phyloP scores from a whole-genome alignment of 2,329 filamentous ascomycete genomes.

The Fonsecaea monophora region DNA sequence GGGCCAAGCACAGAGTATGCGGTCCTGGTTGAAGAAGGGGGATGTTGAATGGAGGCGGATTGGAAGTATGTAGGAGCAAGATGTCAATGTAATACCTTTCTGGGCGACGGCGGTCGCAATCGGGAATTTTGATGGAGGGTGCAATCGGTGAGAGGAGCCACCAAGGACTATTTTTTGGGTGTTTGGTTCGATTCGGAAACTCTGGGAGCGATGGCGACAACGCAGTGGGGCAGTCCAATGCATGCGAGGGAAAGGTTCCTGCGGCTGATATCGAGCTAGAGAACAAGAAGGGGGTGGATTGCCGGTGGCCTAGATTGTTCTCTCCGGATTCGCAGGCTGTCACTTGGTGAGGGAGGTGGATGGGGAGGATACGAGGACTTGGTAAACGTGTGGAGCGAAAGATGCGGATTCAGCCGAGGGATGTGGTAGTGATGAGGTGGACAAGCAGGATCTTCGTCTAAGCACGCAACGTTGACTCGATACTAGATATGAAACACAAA shows the following conservation, averaged over 20 bases:
- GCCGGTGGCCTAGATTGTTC: not conserved
- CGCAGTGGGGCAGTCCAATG: slow-evolving; percentile 3
- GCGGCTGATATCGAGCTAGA: slow-evolving; percentile 6
- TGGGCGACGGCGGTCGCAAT: slow-evolving; percentile 5
- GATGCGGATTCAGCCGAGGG: no score
- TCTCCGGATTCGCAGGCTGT: not conserved
- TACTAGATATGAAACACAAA: not conserved
- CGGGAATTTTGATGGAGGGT: slow-evolving; percentile 1
- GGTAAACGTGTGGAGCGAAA: slow-evolving; percentile 1
- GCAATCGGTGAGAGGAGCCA: not conserved
- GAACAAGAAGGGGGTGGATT: slow-evolving; percentile 1
- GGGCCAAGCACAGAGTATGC: slow-evolving; percentile 12
- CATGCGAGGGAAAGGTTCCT: slow-evolving; percentile 1
- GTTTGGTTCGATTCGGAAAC: not conserved
- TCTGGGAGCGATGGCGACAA: slow-evolving; percentile 10
- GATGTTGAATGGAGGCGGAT: slow-evolving; percentile 5
- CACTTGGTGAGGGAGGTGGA: not conserved
- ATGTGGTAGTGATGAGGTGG: not conserved
- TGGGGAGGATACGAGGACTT: not conserved
- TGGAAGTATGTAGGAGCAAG: not conserved
- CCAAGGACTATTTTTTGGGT: not conserved
- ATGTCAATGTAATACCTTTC: slow-evolving; percentile 6
- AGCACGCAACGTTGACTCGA: slow-evolving; percentile 8
- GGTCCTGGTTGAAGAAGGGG: slow-evolving; percentile 9
- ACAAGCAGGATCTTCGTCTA: not conserved